Percentiles rank a stretch among this genome's conserved stretches.
These are phyloP conservation scores for Macrocystidia cucumis DNA, from an alignment of 1,284 basidiomycete species.

Conservation along the genomic window DNA sequence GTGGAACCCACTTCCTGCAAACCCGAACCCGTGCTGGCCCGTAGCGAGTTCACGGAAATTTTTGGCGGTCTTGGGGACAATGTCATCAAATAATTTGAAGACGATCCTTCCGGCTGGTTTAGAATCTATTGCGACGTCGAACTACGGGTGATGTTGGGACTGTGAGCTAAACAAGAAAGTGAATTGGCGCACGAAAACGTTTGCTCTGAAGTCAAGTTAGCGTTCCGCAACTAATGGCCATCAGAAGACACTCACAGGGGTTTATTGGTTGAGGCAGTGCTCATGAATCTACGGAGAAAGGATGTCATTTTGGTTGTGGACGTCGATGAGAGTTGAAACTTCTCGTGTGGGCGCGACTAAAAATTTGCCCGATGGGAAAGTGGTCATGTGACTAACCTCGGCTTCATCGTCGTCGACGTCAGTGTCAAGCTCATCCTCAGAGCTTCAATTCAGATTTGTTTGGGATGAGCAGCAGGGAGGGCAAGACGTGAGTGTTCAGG, in stretches of 20 bases:
- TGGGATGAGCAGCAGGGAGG: too few species aligned
- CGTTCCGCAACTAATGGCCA: too few species aligned
- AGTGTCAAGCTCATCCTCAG: too few species aligned
- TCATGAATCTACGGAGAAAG: constrained; percentile 26
- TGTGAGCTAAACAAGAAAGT: not conserved
- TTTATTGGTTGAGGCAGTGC: constrained; percentile 23
- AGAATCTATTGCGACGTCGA: constrained; percentile 74
- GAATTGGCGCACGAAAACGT: constrained; percentile 41
- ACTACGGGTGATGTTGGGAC: constrained; percentile 32
- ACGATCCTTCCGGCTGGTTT: constrained; percentile 68
- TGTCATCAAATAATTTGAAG: constrained; percentile 64
- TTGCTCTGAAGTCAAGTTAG: constrained; percentile 15
- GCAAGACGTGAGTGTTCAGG: too few species aligned
- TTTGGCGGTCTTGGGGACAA: constrained; percentile 66
- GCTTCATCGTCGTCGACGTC: too few species aligned
- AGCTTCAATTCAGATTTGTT: too few species aligned
- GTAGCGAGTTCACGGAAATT: constrained; percentile 78
- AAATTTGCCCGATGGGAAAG: not conserved
- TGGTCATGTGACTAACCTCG: constrained; percentile 1
- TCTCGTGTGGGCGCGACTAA: constrained; percentile 1
- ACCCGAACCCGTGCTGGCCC: constrained; percentile 72
- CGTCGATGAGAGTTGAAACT: too few species aligned
- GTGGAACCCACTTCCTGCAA: constrained; percentile 70
- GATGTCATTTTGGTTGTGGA: constrained; percentile 21
- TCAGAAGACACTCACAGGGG: constrained; percentile 24